Evolutionary conservation across 176 grass and related monocot genomes (phyloP).

Genomic region (Chrysopogon serrulatus): DNA sequence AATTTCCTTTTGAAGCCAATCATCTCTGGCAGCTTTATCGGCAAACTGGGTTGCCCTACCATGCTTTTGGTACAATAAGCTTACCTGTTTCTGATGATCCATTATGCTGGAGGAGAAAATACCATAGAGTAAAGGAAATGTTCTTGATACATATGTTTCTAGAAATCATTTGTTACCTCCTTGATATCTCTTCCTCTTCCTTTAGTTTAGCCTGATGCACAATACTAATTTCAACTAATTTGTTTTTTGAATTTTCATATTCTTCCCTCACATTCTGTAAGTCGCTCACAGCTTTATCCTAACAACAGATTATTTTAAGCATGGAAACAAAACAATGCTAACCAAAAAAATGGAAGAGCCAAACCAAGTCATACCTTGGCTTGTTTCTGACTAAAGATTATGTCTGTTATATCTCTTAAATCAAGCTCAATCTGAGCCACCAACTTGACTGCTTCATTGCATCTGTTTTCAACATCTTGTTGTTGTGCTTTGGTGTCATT

Average conservation of each 20-base stretch:
- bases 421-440: slow-evolving; percentile 84
- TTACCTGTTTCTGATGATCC: slow-evolving; percentile 84
- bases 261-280: slow-evolving; percentile 64
- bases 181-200: slow-evolving; percentile 77
- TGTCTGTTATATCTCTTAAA: slow-evolving; percentile 81
- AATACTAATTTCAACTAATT: slow-evolving; percentile 67
- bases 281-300: slow-evolving; percentile 76
- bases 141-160: background rate
- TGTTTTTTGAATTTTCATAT: slow-evolving; percentile 69
- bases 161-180: slow-evolving; percentile 47
- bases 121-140: background rate
- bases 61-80: slow-evolving; percentile 94
- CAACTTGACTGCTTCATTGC: slow-evolving; percentile 60
- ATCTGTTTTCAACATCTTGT: slow-evolving; percentile 65
- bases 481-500: slow-evolving; percentile 63
- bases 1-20: slow-evolving; percentile 93
- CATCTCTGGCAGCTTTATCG: slow-evolving; percentile 75
- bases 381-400: slow-evolving; percentile 49
- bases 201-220: slow-evolving; percentile 65
- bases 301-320: slow-evolving; percentile 22
- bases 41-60: slow-evolving; percentile 88
- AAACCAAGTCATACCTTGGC: slow-evolving; percentile 57
- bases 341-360: slow-evolving; percentile 6
- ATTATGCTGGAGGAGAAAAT: slow-evolving; percentile 65
- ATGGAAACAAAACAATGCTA: background rate